Conservation (phyloP, 2,329 filamentous ascomycete species). For the Trichoderma sp. region DNA sequence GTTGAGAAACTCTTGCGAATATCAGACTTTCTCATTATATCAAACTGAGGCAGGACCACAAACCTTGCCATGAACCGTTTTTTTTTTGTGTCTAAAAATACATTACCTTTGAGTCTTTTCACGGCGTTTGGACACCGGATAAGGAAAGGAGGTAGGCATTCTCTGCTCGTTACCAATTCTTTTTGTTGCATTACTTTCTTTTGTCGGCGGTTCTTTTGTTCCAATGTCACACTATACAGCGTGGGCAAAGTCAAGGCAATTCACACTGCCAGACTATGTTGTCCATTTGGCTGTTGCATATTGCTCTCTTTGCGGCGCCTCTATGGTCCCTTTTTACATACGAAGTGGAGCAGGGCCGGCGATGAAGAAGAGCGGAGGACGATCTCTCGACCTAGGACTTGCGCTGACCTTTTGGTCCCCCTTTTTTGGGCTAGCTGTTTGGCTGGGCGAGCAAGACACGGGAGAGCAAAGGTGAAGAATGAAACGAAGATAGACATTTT, state of each 20-base stretch:
- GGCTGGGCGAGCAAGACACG: neutral
- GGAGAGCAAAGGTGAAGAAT: constrained; percentile 16
- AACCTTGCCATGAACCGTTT: constrained; percentile 29
- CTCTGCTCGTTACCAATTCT: constrained; percentile 4
- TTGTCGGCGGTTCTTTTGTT: neutral
- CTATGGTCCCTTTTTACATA: neutral
- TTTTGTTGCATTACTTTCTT: constrained; percentile 14
- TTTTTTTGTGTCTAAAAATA: constrained; percentile 28
- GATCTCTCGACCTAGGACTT: neutral
- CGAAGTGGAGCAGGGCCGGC: neutral
- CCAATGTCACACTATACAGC: neutral
- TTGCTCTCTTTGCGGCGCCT: neutral
- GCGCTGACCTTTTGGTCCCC: neutral
- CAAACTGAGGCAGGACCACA: constrained; percentile 37
- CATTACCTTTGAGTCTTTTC: constrained; percentile 5
- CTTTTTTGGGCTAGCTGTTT: neutral
- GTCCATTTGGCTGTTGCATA: neutral
- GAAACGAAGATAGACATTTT: constrained; percentile 21
- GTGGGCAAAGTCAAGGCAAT: constrained; percentile 11
- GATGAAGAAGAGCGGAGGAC: neutral
- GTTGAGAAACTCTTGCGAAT: neutral
- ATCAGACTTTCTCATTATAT: neutral
- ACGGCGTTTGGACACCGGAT: constrained; percentile 33
- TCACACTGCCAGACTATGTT: neutral
- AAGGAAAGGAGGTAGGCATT: constrained; percentile 7